Percentiles rank a stretch among this genome's conserved stretches.
Evolutionary conservation across 2,329 filamentous ascomycete genomes (phyloP).

Genomic region (Scedosporium minutisporum): DNA sequence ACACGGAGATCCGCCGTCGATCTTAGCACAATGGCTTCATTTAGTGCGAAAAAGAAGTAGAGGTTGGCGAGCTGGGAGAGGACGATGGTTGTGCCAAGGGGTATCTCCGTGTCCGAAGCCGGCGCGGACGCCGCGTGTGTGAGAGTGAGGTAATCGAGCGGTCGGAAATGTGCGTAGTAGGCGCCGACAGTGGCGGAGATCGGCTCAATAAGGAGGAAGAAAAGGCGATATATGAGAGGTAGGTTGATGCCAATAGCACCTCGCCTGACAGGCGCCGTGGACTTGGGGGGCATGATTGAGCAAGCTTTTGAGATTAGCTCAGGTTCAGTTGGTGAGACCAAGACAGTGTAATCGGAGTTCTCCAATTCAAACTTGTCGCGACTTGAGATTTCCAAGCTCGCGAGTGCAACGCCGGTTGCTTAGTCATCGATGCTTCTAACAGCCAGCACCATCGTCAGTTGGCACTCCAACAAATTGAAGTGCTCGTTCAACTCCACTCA

Average conservation of each 20-base stretch:
- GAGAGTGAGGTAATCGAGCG: slow-evolving; percentile 50
- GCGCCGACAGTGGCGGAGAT: slow-evolving; percentile 43
- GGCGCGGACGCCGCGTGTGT: slow-evolving; percentile 48
- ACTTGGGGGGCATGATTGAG: slow-evolving; percentile 12
- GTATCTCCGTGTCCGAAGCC: slow-evolving; percentile 27
- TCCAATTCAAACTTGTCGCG: no score
- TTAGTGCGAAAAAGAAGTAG: slow-evolving; percentile 67
- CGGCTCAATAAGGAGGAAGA: slow-evolving; percentile 67
- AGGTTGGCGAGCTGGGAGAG: slow-evolving; percentile 69
- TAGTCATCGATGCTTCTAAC: no score
- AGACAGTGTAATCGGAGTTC: no score
- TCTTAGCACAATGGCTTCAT: slow-evolving; percentile 67
- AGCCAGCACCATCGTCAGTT: no score
- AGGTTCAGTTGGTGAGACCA: no score
- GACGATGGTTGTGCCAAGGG: slow-evolving; percentile 54
- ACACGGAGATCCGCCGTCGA: slow-evolving; percentile 57
- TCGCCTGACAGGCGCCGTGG: slow-evolving; percentile 6
- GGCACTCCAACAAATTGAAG: no score
- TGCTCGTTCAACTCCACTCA: neutral
- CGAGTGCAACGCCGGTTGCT: no score
- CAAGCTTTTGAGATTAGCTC: neutral
- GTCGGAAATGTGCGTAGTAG: slow-evolving; percentile 39
- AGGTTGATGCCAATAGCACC: slow-evolving; percentile 31
- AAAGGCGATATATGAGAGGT: slow-evolving; percentile 54
- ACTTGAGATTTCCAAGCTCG: no score